A percentile compares a stretch with the other conserved stretches of the same genome.
Conservation (phyloP, 2,329 filamentous ascomycete species). For the Exophiala viscosa region DNA sequence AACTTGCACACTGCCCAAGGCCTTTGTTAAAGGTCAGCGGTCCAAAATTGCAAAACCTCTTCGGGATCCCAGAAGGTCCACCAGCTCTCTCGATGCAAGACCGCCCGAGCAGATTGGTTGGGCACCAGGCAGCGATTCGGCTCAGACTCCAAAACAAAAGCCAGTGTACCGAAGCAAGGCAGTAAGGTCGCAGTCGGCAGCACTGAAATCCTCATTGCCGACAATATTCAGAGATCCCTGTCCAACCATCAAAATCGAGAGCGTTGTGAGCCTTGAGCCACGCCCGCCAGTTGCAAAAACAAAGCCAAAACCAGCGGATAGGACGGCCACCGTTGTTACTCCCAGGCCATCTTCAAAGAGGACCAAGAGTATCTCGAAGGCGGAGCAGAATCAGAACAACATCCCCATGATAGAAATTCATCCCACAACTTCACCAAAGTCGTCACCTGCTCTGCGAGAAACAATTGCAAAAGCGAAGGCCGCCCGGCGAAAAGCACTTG, state of each 20-base stretch:
- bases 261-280: neutral
- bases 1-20: constrained; percentile 26
- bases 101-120: neutral
- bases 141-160: constrained; percentile 12
- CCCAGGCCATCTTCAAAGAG: constrained; percentile 13
- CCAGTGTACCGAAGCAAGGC: constrained; percentile 9
- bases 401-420: neutral
- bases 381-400: neutral
- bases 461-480: constrained; percentile 89
- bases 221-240: constrained; percentile 18
- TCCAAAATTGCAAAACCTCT: constrained; percentile 23
- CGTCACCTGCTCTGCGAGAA: constrained; percentile 76
- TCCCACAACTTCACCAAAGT: constrained; percentile 53
- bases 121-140: neutral
- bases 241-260: neutral
- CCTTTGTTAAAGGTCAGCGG: constrained; percentile 23
- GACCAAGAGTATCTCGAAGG: neutral
- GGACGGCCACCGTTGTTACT: neutral
- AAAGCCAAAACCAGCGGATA: neutral
- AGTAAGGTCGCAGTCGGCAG: constrained; percentile 4
- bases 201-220: constrained; percentile 13
- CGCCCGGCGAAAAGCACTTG: constrained; percentile 30
- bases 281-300: neutral
- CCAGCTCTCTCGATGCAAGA: constrained; percentile 11
- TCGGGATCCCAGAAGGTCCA: constrained; percentile 7